A percentile compares a stretch with the other conserved stretches of the same genome.
phyloP scores from a whole-genome alignment of 331 rosid genomes.

The Acacia concinna region DNA sequence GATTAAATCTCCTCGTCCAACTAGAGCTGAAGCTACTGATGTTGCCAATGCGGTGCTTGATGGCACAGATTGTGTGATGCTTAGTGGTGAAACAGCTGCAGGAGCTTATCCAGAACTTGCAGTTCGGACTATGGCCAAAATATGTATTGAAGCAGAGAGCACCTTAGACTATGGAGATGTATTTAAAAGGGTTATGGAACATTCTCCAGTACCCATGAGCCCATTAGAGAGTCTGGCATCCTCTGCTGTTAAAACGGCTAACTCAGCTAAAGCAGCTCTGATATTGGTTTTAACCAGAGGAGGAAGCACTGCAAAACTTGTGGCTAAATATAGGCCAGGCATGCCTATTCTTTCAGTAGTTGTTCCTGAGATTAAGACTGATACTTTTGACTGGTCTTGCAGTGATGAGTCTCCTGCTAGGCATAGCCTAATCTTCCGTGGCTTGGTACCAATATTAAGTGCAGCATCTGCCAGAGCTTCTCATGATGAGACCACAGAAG shows the following conservation, averaged over 20 bases:
- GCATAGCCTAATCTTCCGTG: constrained; percentile 94
- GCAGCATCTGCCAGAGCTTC: constrained; percentile 93
- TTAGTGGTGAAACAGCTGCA: constrained; percentile 98
- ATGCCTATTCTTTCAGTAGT: constrained; percentile 95
- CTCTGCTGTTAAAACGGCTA: constrained; percentile 88
- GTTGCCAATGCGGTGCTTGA: constrained; percentile 97
- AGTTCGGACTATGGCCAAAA: constrained; percentile 86
- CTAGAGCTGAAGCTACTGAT: constrained; percentile 98
- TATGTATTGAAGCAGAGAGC: constrained; percentile 92
- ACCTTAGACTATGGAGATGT: constrained; percentile 85
- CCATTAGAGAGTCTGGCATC: constrained; percentile 97
- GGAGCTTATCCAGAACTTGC: constrained; percentile 97
- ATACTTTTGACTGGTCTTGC: constrained; percentile 92
- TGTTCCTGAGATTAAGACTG: constrained; percentile 91
- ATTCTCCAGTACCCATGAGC: constrained; percentile 95
- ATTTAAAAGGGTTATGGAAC: constrained; percentile 92
- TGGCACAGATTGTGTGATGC: constrained; percentile 98
- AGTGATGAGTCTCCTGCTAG: constrained; percentile 98
- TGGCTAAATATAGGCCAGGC: constrained; percentile 96
- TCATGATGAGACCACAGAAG: constrained; percentile 83
- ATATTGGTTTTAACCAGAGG: constrained; percentile 94
- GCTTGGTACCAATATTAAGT: constrained; percentile 81
- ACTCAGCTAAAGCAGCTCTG: constrained; percentile 79
- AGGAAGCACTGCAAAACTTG: constrained; percentile 93
- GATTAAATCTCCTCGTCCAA: constrained; percentile 97